Conservation (phyloP, 768 basidiomycete genomes). For the Rhodotorula graminis region DNA sequence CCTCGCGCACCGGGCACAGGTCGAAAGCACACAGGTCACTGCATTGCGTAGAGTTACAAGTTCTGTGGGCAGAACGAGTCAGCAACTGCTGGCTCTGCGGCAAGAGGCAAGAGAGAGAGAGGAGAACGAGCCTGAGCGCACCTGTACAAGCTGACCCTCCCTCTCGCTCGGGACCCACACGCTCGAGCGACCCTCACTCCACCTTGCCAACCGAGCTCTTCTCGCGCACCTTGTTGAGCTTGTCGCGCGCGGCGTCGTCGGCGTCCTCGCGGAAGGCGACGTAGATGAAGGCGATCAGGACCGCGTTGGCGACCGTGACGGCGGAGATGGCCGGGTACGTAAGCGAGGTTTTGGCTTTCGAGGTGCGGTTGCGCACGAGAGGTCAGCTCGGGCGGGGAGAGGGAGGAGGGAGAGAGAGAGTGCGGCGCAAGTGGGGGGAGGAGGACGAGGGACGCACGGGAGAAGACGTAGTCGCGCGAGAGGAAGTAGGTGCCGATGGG, state of each 20-base stretch:
- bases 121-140: neutral
- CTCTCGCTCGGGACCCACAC: neutral
- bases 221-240: neutral
- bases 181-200: no score
- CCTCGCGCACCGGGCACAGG: no score
- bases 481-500: slow-evolving; percentile 49
- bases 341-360: slow-evolving; percentile 38
- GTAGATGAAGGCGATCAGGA: slow-evolving; percentile 48
- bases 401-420: neutral
- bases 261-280: slow-evolving; percentile 48
- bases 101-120: neutral
- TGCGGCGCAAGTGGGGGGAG: neutral
- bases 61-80: neutral
- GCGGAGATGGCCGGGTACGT: slow-evolving; percentile 46
- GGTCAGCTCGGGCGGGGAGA: neutral
- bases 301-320: slow-evolving; percentile 48
- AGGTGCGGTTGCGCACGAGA: slow-evolving; percentile 29
- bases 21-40: neutral
- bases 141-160: neutral
- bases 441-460: slow-evolving; percentile 41
- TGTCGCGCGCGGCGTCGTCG: slow-evolving; percentile 1
- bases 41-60: neutral
- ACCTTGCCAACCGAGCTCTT: neutral
- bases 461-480: slow-evolving; percentile 44
- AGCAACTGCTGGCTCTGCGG: neutral